phyloP scores from a whole-genome alignment of 345 rosid genomes.

The Iberis pinnata region DNA sequence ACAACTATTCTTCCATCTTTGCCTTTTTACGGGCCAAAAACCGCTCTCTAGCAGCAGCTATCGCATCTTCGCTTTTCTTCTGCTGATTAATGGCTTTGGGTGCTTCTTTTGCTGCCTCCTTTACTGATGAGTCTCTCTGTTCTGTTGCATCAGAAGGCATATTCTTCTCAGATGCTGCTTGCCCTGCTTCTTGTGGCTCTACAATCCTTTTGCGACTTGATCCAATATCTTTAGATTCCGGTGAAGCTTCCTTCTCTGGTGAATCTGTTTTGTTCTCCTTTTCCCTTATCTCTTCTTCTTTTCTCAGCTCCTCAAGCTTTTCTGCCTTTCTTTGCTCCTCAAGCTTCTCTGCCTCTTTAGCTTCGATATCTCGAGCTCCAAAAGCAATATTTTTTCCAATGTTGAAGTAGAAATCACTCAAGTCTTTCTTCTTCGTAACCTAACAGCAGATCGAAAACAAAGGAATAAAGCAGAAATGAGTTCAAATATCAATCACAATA shows the following conservation, averaged over 20 bases:
- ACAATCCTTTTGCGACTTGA: slow-evolving; percentile 15
- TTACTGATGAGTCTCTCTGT: slow-evolving; percentile 24
- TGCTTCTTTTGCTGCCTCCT: slow-evolving; percentile 33
- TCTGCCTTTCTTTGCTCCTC: slow-evolving; percentile 38
- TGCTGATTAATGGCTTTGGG: slow-evolving; percentile 43
- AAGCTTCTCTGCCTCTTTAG: slow-evolving; percentile 39
- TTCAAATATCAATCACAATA: neutral
- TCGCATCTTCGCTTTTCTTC: slow-evolving; percentile 56
- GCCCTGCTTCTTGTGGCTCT: slow-evolving; percentile 35
- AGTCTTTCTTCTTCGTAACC: slow-evolving; percentile 86
- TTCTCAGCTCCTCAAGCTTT: slow-evolving; percentile 32
- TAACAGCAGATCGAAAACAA: slow-evolving; percentile 26
- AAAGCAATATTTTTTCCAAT: slow-evolving; percentile 72
- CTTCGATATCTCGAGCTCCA: slow-evolving; percentile 46
- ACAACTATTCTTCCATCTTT: slow-evolving; percentile 35
- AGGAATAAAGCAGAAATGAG: neutral
- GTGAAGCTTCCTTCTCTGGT: slow-evolving; percentile 18
- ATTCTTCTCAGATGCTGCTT: slow-evolving; percentile 23
- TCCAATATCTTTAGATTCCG: slow-evolving; percentile 28
- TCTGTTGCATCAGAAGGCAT: slow-evolving; percentile 25
- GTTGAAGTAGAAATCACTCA: slow-evolving; percentile 82
- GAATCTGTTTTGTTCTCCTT: slow-evolving; percentile 24
- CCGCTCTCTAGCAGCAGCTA: slow-evolving; percentile 77
- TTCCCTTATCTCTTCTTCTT: slow-evolving; percentile 36
- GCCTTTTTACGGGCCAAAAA: slow-evolving; percentile 70